Percentiles rank a stretch among this genome's conserved stretches.
Evolutionary conservation across 164 flowering plant species (phyloP).

Genomic region (Sextonia rubra): DNA sequence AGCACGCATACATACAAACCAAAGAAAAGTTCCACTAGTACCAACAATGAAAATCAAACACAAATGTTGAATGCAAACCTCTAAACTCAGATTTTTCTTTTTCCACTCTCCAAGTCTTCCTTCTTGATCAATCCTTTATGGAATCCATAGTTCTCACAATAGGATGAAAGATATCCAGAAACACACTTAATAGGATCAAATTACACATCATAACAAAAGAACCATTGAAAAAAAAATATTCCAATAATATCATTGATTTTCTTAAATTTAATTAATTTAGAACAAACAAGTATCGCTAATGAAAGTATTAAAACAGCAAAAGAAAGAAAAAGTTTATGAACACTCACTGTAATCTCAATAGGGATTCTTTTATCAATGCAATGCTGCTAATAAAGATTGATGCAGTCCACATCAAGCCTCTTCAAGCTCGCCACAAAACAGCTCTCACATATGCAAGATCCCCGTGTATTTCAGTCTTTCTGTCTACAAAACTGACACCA

Average conservation of each 20-base stretch:
- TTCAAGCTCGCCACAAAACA: conserved; percentile 10
- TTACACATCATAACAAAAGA: too few species aligned
- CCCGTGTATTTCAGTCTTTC: background rate
- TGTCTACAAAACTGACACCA: conserved; percentile 8
- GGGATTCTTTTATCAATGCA: conserved; percentile 11
- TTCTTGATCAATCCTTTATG: too few species aligned
- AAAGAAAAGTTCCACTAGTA: background rate
- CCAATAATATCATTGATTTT: background rate
- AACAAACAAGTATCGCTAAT: too few species aligned
- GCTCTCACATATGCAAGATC: conserved; percentile 11
- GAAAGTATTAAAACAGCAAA: background rate
- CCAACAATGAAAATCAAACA: too few species aligned
- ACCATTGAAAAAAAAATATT: background rate
- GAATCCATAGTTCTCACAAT: too few species aligned
- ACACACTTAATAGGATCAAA: too few species aligned
- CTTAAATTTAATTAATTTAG: background rate
- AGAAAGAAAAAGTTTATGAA: background rate
- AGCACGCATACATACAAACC: background rate
- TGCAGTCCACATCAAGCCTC: conserved; percentile 10
- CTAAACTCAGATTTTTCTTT: too few species aligned
- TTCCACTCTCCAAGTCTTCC: too few species aligned
- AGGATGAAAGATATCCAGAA: too few species aligned
- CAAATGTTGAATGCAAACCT: too few species aligned
- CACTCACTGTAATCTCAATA: conserved; percentile 9
- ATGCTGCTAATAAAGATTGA: conserved; percentile 16